Evolutionary conservation across 106 monocot genomes (phyloP).

Genomic region (Chionographis japonica): DNA sequence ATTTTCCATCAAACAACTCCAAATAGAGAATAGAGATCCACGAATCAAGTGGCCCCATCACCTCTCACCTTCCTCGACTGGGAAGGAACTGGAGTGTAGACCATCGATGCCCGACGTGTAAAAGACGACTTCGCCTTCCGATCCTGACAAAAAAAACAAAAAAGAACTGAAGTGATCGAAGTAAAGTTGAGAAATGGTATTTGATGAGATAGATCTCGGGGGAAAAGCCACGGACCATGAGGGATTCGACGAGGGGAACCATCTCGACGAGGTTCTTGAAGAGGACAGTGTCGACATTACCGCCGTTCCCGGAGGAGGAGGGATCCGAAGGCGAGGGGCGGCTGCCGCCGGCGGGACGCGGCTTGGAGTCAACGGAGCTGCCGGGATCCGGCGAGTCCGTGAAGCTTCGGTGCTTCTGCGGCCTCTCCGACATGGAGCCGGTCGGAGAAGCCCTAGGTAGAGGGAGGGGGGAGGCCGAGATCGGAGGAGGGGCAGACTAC

Average conservation of each 20-base stretch:
- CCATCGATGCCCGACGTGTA: slow-evolving; percentile 63
- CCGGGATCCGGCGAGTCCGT: too few species aligned
- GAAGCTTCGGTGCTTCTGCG: too few species aligned
- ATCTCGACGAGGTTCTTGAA: slow-evolving; percentile 94
- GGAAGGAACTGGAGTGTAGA: slow-evolving; percentile 67
- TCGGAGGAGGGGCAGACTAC: too few species aligned
- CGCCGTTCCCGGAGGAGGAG: slow-evolving; percentile 6
- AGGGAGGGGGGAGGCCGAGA: too few species aligned
- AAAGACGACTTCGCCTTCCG: slow-evolving; percentile 53
- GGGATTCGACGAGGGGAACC: slow-evolving; percentile 90
- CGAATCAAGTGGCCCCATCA: too few species aligned
- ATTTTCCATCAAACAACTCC: too few species aligned
- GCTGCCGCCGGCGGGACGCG: not conserved
- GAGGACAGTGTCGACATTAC: slow-evolving; percentile 70
- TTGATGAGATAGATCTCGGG: too few species aligned
- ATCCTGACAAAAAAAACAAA: slow-evolving; percentile 25
- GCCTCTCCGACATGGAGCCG: too few species aligned
- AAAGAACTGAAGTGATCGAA: not conserved
- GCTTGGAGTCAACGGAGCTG: too few species aligned
- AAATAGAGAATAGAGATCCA: too few species aligned
- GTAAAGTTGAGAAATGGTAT: not conserved
- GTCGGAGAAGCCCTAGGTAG: too few species aligned
- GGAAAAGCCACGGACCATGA: slow-evolving; percentile 50
- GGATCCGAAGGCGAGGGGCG: not conserved
- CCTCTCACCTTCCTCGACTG: slow-evolving; percentile 37